phyloP scores from a whole-genome alignment of 73 alveolate species.

The Effrenium voratum region DNA sequence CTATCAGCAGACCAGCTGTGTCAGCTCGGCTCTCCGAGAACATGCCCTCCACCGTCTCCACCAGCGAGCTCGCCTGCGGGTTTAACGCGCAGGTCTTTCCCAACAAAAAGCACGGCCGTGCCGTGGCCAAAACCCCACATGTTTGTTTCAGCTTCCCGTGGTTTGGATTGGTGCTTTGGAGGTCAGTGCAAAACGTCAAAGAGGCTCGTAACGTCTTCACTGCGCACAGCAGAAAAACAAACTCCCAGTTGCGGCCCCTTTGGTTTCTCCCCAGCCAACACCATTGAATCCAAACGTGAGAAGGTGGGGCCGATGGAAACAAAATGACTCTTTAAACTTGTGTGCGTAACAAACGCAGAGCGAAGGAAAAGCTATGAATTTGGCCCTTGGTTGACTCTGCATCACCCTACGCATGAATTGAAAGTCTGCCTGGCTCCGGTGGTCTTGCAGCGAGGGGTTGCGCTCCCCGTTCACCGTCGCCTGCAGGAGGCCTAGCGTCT shows the following conservation, averaged over 20 bases:
- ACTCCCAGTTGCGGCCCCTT: not conserved
- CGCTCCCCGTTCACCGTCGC: not conserved
- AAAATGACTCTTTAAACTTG: no score
- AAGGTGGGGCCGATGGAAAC: not conserved
- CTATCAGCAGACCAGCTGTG: not conserved
- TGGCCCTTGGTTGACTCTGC: not conserved
- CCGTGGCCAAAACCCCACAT: not conserved
- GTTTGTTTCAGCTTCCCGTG: not conserved
- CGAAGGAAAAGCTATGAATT: not conserved
- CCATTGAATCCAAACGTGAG: not conserved
- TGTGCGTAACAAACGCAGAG: not conserved
- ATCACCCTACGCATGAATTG: not conserved
- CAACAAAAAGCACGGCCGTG: not conserved
- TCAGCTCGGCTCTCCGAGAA: not conserved
- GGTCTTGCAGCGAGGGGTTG: slow-evolving; percentile 12
- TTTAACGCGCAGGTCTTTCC: no score
- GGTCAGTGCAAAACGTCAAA: not conserved
- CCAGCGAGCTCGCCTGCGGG: not conserved
- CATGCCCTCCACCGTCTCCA: not conserved
- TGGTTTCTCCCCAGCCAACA: not conserved
- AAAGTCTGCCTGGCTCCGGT: not conserved
- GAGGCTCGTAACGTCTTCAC: not conserved
- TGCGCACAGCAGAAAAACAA: not conserved
- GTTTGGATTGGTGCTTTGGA: not conserved
- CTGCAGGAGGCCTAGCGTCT: slow-evolving; percentile 21